A percentile compares a stretch with the other conserved stretches of the same genome.
These are phyloP conservation scores for Entonaema liquescens DNA, from an alignment of 495 filamentous ascomycete genomes.

Conservation along the genomic window DNA sequence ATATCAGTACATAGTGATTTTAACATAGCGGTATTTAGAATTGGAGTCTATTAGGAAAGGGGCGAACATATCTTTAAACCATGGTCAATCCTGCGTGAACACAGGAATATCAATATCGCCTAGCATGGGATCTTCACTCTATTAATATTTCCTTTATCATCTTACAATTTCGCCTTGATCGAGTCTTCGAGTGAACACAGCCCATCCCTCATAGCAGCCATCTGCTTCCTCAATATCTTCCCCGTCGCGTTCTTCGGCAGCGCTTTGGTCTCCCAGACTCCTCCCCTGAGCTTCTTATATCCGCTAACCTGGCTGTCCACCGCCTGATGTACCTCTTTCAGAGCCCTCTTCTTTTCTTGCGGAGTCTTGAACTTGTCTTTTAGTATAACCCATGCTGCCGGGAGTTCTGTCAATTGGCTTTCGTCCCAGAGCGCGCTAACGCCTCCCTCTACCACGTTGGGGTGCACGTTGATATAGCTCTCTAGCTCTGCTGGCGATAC, in stretches of 20 bases:
- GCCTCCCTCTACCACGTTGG: slow-evolving; percentile 71
- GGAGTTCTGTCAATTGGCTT: slow-evolving; percentile 70
- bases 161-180: slow-evolving; percentile 18
- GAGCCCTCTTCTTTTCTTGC: slow-evolving; percentile 53
- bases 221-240: slow-evolving; percentile 48
- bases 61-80: background rate
- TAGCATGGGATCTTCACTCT: background rate
- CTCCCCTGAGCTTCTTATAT: slow-evolving; percentile 52
- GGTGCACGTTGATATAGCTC: slow-evolving; percentile 67
- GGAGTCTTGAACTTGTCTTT: slow-evolving; percentile 51
- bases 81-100: background rate
- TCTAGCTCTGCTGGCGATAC: slow-evolving; percentile 80
- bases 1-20: no score
- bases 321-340: slow-evolving; percentile 62
- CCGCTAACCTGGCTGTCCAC: slow-evolving; percentile 54
- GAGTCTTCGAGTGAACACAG: slow-evolving; percentile 29
- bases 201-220: slow-evolving; percentile 41
- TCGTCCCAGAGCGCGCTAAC: slow-evolving; percentile 72
- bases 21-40: no score
- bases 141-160: background rate
- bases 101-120: background rate
- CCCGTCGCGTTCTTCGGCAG: slow-evolving; percentile 50
- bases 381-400: slow-evolving; percentile 73
- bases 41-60: background rate
- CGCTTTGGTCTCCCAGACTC: slow-evolving; percentile 45